These are phyloP conservation scores for Diophrys appendiculata DNA, from an alignment of 73 alveolate genomes.

Conservation along the genomic window DNA sequence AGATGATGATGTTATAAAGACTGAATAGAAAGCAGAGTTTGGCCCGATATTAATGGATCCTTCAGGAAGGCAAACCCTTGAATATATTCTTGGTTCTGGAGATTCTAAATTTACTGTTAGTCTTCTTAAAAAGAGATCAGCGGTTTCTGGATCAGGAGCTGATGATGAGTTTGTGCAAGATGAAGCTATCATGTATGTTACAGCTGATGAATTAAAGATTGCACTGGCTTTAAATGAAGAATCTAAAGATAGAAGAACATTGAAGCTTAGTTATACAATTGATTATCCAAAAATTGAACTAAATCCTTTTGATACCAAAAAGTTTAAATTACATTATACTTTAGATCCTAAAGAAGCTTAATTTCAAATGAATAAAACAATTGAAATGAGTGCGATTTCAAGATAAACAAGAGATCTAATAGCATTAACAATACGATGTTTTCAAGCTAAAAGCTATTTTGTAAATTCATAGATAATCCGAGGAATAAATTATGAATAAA, in stretches of 20 bases:
- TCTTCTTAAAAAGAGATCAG: slow-evolving; percentile 4
- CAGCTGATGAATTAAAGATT: not conserved
- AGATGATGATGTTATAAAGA: slow-evolving; percentile 52
- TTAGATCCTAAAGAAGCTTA: too few relatives aligned
- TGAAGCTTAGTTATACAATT: slow-evolving; percentile 33
- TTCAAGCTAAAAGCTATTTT: slow-evolving; percentile 52
- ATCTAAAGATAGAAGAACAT: not conserved
- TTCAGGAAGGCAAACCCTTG: slow-evolving; percentile 58
- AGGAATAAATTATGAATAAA: slow-evolving; percentile 13
- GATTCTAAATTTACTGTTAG: slow-evolving; percentile 56
- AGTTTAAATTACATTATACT: slow-evolving; percentile 31
- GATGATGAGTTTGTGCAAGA: not conserved
- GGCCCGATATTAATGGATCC: slow-evolving; percentile 69
- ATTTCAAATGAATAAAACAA: too few relatives aligned
- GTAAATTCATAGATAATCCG: slow-evolving; percentile 45
- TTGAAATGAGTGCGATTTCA: slow-evolving; percentile 41
- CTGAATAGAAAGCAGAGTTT: slow-evolving; percentile 56
- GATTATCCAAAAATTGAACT: slow-evolving; percentile 65
- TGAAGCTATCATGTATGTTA: slow-evolving; percentile 6
- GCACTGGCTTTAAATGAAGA: not conserved
- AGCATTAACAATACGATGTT: slow-evolving; percentile 59
- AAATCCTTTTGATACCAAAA: slow-evolving; percentile 48
- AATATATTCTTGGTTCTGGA: slow-evolving; percentile 64
- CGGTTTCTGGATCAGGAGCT: not conserved
- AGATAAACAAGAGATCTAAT: slow-evolving; percentile 59